phyloP scores from a whole-genome alignment of 768 basidiomycete genomes.

The Pleurotus platypus region DNA sequence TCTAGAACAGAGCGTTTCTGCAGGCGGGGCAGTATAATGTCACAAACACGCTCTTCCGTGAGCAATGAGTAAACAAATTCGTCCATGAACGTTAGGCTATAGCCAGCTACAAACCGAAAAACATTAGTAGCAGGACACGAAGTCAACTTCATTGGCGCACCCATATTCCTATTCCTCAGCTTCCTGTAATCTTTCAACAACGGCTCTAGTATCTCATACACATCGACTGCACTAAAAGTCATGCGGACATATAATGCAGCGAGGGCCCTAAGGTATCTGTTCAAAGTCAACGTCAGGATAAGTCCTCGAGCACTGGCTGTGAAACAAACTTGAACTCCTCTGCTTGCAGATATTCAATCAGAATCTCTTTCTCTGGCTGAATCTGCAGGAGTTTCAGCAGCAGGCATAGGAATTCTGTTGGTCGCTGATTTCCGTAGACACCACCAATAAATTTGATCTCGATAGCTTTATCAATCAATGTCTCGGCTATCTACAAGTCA shows the following conservation, averaged over 20 bases:
- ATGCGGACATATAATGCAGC: conserved; percentile 93
- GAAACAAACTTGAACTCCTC: conserved; percentile 94
- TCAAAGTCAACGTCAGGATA: conserved; percentile 4
- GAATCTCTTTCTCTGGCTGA: conserved; percentile 96
- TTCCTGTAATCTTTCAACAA: conserved; percentile 93
- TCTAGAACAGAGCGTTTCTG: conserved; percentile 84
- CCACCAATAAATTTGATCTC: conserved; percentile 83
- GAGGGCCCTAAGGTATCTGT: conserved; percentile 88
- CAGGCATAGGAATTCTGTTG: conserved; percentile 91
- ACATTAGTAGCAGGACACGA: background rate
- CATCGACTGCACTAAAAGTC: conserved; percentile 87
- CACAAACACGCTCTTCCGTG: conserved; percentile 89
- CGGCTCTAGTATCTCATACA: conserved; percentile 92
- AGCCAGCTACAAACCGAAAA: conserved; percentile 59
- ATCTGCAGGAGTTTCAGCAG: conserved; percentile 93
- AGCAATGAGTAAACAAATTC: conserved; percentile 86
- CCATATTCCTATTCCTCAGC: conserved; percentile 73
- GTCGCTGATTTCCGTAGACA: conserved; percentile 92
- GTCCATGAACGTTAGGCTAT: conserved; percentile 83
- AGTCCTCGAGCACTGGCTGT: background rate
- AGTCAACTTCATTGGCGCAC: conserved; percentile 38
- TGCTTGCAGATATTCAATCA: conserved; percentile 90
- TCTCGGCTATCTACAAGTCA: conserved; percentile 59
- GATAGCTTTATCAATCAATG: conserved; percentile 90
- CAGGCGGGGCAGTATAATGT: conserved; percentile 91